phyloP scores from a whole-genome alignment of 1,139 yeast species.

The Kluyveromyces sp. region DNA sequence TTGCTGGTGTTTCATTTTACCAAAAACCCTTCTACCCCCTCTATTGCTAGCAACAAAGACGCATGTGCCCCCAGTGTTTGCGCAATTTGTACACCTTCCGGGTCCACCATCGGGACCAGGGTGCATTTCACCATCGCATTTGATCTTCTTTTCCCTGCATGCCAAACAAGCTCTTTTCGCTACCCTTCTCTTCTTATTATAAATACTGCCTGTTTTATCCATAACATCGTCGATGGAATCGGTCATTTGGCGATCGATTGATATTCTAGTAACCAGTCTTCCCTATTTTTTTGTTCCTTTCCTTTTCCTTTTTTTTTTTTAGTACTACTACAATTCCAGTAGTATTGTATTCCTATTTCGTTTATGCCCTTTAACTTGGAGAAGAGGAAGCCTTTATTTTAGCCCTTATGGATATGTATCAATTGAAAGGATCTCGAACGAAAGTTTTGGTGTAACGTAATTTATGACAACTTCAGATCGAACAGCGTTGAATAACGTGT shows the following conservation, averaged over 20 bases:
- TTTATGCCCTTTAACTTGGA: no score
- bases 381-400: no score
- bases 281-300: neutral
- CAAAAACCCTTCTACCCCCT: slow-evolving; percentile 38
- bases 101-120: slow-evolving; percentile 9
- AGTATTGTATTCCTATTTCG: no score
- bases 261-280: neutral
- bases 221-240: neutral
- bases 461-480: no score
- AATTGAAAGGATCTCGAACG: no score
- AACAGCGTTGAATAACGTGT: no score
- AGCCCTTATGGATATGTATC: no score
- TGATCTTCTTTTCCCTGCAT: slow-evolving; percentile 44
- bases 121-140: slow-evolving; percentile 43
- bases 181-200: slow-evolving; percentile 24
- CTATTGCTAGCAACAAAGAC: slow-evolving; percentile 43
- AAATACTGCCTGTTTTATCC: slow-evolving; percentile 32
- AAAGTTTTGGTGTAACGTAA: no score
- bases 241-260: neutral
- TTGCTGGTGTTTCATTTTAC: slow-evolving; percentile 15
- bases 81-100: slow-evolving; percentile 38
- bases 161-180: slow-evolving; percentile 46
- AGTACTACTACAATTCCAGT: no score
- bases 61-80: slow-evolving; percentile 36
- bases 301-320: no score